A percentile compares a stretch with the other conserved stretches of the same genome.
These are phyloP conservation scores for Triticum monococcum DNA, from an alignment of 176 grass and related monocot species.

Conservation along the genomic window DNA sequence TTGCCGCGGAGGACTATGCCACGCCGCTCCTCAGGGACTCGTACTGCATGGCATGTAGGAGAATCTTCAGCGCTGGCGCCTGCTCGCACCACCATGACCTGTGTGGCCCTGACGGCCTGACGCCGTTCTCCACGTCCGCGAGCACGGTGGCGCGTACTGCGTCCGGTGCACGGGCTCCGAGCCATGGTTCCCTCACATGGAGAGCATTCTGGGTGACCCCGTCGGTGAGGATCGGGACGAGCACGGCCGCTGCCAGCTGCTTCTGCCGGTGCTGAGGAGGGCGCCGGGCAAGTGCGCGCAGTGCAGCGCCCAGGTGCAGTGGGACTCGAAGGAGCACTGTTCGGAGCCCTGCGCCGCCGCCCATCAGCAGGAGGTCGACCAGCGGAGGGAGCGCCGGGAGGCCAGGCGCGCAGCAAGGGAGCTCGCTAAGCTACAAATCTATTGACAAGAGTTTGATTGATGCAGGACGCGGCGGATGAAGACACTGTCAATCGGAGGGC, in stretches of 20 bases:
- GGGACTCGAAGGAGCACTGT: not conserved
- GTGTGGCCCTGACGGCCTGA: not conserved
- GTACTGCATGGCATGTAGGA: not conserved
- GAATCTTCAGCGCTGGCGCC: not conserved
- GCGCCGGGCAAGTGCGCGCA: not conserved
- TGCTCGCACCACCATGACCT: not conserved
- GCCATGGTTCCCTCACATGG: too few species aligned
- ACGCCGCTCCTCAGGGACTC: not conserved
- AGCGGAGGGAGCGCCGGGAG: not conserved
- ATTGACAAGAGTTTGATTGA: not conserved
- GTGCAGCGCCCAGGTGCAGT: not conserved
- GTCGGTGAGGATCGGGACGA: too few species aligned
- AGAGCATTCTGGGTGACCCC: too few species aligned
- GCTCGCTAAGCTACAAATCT: not conserved
- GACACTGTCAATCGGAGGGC: too few species aligned
- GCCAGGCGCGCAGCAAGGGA: not conserved
- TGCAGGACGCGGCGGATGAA: too few species aligned
- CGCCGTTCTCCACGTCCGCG: not conserved
- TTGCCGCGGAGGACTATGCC: not conserved
- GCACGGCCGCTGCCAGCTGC: not conserved
- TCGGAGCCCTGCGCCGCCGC: not conserved
- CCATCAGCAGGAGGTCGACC: not conserved
- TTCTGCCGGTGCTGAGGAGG: conserved; percentile 2
- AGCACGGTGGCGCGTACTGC: too few species aligned
- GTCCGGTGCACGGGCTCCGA: too few species aligned